These are phyloP conservation scores for Amanita inopinata DNA, from an alignment of 768 basidiomycete genomes.

Conservation along the genomic window DNA sequence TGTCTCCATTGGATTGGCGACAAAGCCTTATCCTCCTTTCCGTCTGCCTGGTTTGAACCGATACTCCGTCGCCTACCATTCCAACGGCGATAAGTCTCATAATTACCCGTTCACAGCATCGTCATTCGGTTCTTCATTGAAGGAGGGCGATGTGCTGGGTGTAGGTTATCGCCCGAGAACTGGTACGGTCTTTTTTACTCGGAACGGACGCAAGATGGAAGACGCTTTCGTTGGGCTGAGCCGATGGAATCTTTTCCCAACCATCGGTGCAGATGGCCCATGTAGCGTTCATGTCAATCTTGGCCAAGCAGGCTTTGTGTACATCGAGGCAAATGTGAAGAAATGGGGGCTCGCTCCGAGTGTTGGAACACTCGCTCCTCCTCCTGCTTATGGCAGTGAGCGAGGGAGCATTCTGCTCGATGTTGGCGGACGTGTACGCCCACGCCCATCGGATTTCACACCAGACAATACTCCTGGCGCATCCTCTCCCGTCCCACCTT, in stretches of 20 bases:
- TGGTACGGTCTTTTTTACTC: constrained; percentile 98
- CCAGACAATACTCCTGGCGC: constrained; percentile 32
- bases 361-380: constrained; percentile 93
- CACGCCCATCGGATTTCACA: constrained; percentile 28
- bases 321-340: constrained; percentile 99
- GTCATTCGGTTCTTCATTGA: constrained; percentile 74
- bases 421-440: constrained; percentile 57
- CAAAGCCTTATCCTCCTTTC: constrained; percentile 95
- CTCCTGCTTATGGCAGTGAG: constrained; percentile 96
- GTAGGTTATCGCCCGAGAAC: constrained; percentile 93
- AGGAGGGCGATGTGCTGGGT: constrained; percentile 93
- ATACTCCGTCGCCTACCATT: constrained; percentile 91
- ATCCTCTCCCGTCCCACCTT: constrained; percentile 38
- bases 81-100: constrained; percentile 93
- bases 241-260: constrained; percentile 92
- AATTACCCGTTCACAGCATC: constrained; percentile 90
- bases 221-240: constrained; percentile 91
- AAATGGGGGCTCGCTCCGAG: constrained; percentile 99
- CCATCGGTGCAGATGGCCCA: constrained; percentile 91
- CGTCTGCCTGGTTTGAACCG: constrained; percentile 80
- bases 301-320: constrained; percentile 96
- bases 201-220: constrained; percentile 94
- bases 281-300: constrained; percentile 97
- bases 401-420: constrained; percentile 92
- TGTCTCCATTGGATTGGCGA: constrained; percentile 90